Base-by-base conservation (phyloP, 148 eudicot genomes). In the Rhododendron molle region DNA sequence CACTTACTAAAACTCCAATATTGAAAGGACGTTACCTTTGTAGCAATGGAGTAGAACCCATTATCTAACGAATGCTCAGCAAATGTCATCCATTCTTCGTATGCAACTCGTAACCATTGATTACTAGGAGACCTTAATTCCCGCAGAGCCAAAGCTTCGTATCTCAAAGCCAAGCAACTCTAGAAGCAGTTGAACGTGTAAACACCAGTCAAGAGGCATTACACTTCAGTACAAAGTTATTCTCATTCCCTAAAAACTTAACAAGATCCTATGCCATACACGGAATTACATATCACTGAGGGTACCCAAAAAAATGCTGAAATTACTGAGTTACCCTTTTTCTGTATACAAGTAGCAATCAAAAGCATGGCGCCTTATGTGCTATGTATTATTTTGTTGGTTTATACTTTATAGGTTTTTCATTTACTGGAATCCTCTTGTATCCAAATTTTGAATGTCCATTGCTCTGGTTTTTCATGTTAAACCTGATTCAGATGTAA, bases 121-220 rank as follows among this genome's bases (percentile, higher is more conserved):
- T 90, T 87, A 81, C 43, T 79, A 50, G 83, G 20, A 50, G 93
- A 76, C 87, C 81, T 87, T 14, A 90, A 81, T 40, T 95, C 92
- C 43, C 98, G 92, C 88, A 93, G 82, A 85, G 87, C 73, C 86
- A 96, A 85, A 78, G 93, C 98, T 88, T 95, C 99, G 79, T 95
- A 96, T 89, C 98, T 93, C 92, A 96, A 83, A 26, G 97, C 95
- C 91, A 96, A 90, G 88, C 97, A 95, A 88, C 94, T 95, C 99
- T 96, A 89, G 40, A 60, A 65, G 34, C 5, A n/a, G n/a, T 21
- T 77, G 80, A 77, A 77, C 13, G 54, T 77, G 28, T 58, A 30
- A 60, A 81, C 28, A 15, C 4, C 32, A 47, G 18, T n/a, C 32
- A 38, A 62, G 20, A 65, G 8, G 20, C 56, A 40, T 34, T 80